These are phyloP conservation scores for Hypoxylon fragiforme DNA, from an alignment of 495 filamentous ascomycete species.

Conservation along the genomic window DNA sequence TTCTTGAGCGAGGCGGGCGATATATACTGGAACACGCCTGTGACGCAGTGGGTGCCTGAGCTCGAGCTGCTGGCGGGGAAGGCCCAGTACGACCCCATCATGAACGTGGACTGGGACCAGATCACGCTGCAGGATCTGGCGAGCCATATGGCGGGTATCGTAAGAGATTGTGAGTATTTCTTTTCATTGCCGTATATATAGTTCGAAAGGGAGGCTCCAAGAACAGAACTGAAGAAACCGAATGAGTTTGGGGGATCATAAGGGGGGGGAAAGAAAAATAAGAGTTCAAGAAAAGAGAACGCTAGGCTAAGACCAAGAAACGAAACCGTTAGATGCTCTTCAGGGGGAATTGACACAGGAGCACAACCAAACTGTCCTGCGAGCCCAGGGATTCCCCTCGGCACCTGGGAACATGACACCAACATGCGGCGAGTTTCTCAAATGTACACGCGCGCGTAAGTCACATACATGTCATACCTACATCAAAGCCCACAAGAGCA, in stretches of 20 bases:
- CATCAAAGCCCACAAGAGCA: background rate
- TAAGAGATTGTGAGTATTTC: conserved; percentile 46
- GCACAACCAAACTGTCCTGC: conserved; percentile 36
- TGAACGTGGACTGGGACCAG: conserved; percentile 55
- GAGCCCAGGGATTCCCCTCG: conserved; percentile 46
- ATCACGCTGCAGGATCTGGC: conserved; percentile 58
- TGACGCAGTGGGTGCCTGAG: conserved; percentile 61
- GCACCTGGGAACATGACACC: conserved; percentile 44
- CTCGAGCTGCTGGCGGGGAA: conserved; percentile 42
- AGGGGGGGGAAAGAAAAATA: background rate
- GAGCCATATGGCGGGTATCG: conserved; percentile 56
- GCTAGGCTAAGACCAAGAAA: conserved; percentile 3
- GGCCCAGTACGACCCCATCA: conserved; percentile 41
- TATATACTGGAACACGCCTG: conserved; percentile 46
- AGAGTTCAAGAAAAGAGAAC: conserved; percentile 37
- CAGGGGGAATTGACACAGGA: conserved; percentile 49
- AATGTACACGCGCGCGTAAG: conserved; percentile 44
- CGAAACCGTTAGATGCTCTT: conserved; percentile 41
- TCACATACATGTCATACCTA: background rate
- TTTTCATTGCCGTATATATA: background rate
- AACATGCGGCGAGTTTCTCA: conserved; percentile 42
- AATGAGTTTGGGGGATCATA: background rate
- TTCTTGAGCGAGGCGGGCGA: conserved; percentile 51
- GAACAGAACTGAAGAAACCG: conserved; percentile 2
- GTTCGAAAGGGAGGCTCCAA: background rate